Evolutionary conservation across 83 land plant genomes (phyloP).

Genomic region (Diphasiastrum complanatum): DNA sequence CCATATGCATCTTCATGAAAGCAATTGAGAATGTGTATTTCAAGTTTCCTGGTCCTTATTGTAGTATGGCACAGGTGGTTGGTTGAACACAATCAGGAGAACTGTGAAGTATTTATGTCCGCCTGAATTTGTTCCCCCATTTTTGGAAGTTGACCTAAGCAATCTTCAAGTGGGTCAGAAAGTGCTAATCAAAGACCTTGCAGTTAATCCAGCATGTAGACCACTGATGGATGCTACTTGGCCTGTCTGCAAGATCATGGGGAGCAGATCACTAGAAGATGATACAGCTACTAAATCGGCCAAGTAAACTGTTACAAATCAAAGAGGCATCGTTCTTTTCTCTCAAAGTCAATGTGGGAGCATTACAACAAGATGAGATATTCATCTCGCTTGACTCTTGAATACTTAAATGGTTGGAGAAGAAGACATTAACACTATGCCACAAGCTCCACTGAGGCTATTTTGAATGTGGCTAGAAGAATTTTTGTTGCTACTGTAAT

Average conservation of each 20-base stretch:
- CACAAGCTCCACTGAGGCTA: too few species aligned
- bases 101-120: constrained; percentile 75
- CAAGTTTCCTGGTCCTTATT: background rate
- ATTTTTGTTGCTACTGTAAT: too few species aligned
- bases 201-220: constrained; percentile 54
- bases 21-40: background rate
- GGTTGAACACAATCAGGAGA: constrained; percentile 65
- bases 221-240: constrained; percentile 7
- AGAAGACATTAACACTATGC: too few species aligned
- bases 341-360: too few species aligned
- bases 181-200: constrained; percentile 69
- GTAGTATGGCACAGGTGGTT: constrained; percentile 45
- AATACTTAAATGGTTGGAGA: too few species aligned
- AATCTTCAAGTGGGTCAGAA: constrained; percentile 69
- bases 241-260: constrained; percentile 47
- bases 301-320: too few species aligned
- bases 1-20: background rate
- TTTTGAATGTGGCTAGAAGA: too few species aligned
- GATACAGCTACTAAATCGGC: too few species aligned
- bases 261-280: too few species aligned
- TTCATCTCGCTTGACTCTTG: too few species aligned
- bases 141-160: constrained; percentile 84
- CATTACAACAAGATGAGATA: too few species aligned
- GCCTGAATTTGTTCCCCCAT: constrained; percentile 75
- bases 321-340: too few species aligned